phyloP scores from a whole-genome alignment of 371 early-diverging fungal species.

The Mortierella sp. region DNA sequence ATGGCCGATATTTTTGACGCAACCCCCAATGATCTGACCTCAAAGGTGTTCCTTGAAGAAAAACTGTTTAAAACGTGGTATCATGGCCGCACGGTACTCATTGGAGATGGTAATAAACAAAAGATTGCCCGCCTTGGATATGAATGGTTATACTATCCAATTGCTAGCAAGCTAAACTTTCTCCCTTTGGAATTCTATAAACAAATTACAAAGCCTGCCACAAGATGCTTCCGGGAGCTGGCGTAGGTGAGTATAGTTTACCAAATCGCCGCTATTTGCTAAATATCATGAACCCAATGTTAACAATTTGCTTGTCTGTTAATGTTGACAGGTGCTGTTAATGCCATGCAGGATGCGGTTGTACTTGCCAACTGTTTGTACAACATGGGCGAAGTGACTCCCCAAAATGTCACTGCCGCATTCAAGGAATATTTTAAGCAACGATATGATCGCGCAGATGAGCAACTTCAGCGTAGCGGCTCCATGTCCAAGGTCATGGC shows the following conservation, averaged over 20 bases:
- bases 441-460: slow-evolving; percentile 47
- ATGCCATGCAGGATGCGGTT: slow-evolving; percentile 12
- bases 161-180: no score
- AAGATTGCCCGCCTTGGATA: neutral
- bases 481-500: neutral
- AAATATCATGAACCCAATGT: neutral
- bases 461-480: slow-evolving; percentile 1
- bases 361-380: slow-evolving; percentile 1
- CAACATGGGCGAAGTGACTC: neutral
- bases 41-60: slow-evolving; percentile 6
- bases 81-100: neutral
- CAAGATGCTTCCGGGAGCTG: slow-evolving; percentile 15
- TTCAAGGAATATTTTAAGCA: slow-evolving; percentile 1
- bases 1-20: slow-evolving; percentile 5
- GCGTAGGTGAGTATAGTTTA: slow-evolving; percentile 9
- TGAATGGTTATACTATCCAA: neutral
- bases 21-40: neutral
- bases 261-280: neutral
- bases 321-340: neutral
- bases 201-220: slow-evolving; percentile 15
- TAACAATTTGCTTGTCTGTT: neutral
- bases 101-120: slow-evolving; percentile 4
- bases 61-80: slow-evolving; percentile 12
- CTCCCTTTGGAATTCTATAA: no score
- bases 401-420: neutral